These are phyloP conservation scores for Penicillium aurantiogriseum DNA, from an alignment of 2,329 filamentous ascomycete genomes.

Conservation along the genomic window DNA sequence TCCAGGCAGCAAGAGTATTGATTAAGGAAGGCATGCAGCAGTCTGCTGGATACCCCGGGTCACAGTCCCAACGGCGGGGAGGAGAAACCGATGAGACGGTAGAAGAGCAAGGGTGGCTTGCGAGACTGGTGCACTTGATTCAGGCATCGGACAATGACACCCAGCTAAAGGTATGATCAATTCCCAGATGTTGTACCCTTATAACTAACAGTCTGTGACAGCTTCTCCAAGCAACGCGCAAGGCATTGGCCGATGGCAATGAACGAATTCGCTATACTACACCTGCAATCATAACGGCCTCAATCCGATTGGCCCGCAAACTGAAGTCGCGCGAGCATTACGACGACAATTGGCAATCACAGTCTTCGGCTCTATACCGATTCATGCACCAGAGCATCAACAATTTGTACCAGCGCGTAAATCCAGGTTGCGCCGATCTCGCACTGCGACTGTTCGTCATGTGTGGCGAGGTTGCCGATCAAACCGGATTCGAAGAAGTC, in stretches of 20 bases:
- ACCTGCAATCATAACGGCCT: constrained; percentile 83
- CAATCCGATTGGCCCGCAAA: constrained; percentile 81
- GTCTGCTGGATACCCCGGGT: constrained; percentile 78
- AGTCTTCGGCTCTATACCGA: constrained; percentile 83
- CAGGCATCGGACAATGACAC: constrained; percentile 83
- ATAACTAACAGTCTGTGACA: constrained; percentile 30
- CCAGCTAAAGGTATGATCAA: constrained; percentile 67
- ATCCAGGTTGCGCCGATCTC: constrained; percentile 78
- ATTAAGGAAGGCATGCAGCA: constrained; percentile 89
- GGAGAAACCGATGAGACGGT: constrained; percentile 94
- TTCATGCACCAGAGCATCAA: constrained; percentile 90
- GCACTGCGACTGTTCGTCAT: constrained; percentile 85
- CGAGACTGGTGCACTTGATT: constrained; percentile 85
- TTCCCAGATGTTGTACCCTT: neutral
- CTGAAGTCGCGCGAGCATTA: constrained; percentile 91
- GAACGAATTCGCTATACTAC: constrained; percentile 96
- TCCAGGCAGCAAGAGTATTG: constrained; percentile 84
- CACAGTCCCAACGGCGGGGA: constrained; percentile 68
- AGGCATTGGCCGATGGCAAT: constrained; percentile 85
- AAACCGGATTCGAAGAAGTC: constrained; percentile 89
- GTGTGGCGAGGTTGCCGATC: constrained; percentile 88
- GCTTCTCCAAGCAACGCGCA: constrained; percentile 81
- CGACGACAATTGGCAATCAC: constrained; percentile 69
- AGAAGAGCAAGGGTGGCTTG: constrained; percentile 96
- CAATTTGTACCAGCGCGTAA: constrained; percentile 82